phyloP scores from a whole-genome alignment of 2,329 filamentous ascomycete genomes.

The Periglandula ipomoeae region DNA sequence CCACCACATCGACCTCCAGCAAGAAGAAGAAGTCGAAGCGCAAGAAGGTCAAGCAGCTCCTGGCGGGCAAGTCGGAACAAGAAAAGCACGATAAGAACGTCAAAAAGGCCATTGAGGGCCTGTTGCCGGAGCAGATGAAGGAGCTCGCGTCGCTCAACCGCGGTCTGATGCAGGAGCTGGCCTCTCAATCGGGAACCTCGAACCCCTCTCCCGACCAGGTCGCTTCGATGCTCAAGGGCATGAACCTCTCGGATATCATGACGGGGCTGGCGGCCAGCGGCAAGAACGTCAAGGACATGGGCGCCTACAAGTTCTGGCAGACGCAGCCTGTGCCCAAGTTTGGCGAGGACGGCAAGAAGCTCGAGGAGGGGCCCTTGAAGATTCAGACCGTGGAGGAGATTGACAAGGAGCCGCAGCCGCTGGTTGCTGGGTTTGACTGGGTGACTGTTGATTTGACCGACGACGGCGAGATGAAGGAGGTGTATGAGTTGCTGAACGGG shows the following conservation, averaged over 20 bases:
- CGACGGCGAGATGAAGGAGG: slow-evolving; percentile 72
- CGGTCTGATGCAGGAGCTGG: slow-evolving; percentile 54
- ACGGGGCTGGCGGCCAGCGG: slow-evolving; percentile 66
- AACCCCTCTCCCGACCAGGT: slow-evolving; percentile 32
- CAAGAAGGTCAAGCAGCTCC: slow-evolving; percentile 46
- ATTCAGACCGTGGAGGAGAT: slow-evolving; percentile 70
- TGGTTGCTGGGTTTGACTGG: slow-evolving; percentile 88
- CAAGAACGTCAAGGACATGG: slow-evolving; percentile 94
- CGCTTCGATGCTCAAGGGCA: slow-evolving; percentile 47
- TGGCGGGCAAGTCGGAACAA: slow-evolving; percentile 26
- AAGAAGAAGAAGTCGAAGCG: slow-evolving; percentile 53
- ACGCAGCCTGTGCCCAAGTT: slow-evolving; percentile 93
- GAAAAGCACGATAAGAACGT: slow-evolving; percentile 26
- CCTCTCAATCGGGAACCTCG: slow-evolving; percentile 24
- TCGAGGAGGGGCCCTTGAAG: slow-evolving; percentile 77
- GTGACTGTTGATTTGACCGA: slow-evolving; percentile 78
- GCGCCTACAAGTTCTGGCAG: slow-evolving; percentile 96
- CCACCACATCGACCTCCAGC: slow-evolving; percentile 13
- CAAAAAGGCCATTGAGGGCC: slow-evolving; percentile 42
- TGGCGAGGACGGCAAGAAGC: slow-evolving; percentile 43
- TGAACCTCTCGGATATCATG: slow-evolving; percentile 63
- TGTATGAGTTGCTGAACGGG: slow-evolving; percentile 82
- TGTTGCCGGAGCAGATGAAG: slow-evolving; percentile 48
- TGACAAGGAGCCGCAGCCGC: slow-evolving; percentile 62
- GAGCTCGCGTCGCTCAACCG: slow-evolving; percentile 66